phyloP scores from a whole-genome alignment of 305 asterid genomes.

The Rubia tinctorum region DNA sequence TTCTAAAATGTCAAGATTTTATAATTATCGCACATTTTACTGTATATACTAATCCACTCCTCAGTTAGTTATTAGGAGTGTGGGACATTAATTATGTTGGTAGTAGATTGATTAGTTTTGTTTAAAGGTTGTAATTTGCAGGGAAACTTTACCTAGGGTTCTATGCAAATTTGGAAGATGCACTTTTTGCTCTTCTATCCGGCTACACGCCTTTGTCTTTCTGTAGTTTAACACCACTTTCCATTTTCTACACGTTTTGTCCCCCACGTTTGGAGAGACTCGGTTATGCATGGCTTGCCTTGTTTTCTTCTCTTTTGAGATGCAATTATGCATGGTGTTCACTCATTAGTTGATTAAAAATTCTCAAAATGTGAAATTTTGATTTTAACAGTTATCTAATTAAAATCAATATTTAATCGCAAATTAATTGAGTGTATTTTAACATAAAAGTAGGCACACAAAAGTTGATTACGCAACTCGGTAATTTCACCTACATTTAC shows the following conservation, averaged over 20 bases:
- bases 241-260: conserved; percentile 16
- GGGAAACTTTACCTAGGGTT: conserved; percentile 2
- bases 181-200: conserved; percentile 23
- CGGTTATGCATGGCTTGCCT: neutral
- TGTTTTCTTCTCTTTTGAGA: neutral
- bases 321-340: neutral
- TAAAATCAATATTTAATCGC: no score
- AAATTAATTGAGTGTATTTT: no score
- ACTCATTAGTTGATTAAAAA: neutral
- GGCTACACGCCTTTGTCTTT: conserved; percentile 35
- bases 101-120: neutral
- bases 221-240: conserved; percentile 8
- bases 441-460: no score
- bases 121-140: no score
- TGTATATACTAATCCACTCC: no score
- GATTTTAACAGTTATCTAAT: no score
- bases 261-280: conserved; percentile 5
- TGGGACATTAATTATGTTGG: neutral
- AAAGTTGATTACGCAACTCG: no score
- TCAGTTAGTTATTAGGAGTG: no score
- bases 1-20: no score
- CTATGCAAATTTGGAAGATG: conserved; percentile 13
- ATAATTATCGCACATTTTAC: no score
- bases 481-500: no score
- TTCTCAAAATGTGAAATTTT: no score